Conservation (phyloP, 176 grass and related monocot genomes). For the Themeda triandra region DNA sequence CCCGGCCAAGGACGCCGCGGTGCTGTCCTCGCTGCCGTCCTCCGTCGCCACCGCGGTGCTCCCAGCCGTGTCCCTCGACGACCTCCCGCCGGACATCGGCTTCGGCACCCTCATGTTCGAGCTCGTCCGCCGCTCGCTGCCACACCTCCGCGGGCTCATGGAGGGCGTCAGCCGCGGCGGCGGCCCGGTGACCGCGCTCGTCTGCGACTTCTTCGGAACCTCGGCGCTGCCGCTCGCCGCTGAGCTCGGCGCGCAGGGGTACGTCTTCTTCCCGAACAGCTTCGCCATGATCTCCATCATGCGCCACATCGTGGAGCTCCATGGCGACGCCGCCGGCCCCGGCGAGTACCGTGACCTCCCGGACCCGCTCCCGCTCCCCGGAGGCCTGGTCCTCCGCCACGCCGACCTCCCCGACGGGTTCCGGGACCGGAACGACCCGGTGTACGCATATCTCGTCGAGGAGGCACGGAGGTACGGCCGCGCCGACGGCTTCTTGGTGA, state of each 20-base stretch:
- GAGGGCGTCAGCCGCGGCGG: neutral
- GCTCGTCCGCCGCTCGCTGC: slow-evolving; percentile 29
- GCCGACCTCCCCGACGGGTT: slow-evolving; percentile 29
- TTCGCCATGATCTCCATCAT: slow-evolving; percentile 29
- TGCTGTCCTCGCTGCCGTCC: slow-evolving; percentile 29
- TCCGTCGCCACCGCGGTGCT: slow-evolving; percentile 21
- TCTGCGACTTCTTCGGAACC: slow-evolving; percentile 46
- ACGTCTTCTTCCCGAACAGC: slow-evolving; percentile 54
- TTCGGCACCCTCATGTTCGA: slow-evolving; percentile 19
- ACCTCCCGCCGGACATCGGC: slow-evolving; percentile 23
- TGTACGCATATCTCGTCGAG: slow-evolving; percentile 21
- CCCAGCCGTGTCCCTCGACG: slow-evolving; percentile 36
- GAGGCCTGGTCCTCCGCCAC: slow-evolving; percentile 34
- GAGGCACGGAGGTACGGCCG: slow-evolving; percentile 22
- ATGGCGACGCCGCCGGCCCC: slow-evolving; percentile 13
- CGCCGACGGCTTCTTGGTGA: slow-evolving; percentile 48
- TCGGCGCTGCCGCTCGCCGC: slow-evolving; percentile 28
- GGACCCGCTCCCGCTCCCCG: slow-evolving; percentile 33
- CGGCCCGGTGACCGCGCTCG: slow-evolving; percentile 17
- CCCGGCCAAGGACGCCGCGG: neutral
- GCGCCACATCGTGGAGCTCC: slow-evolving; percentile 26
- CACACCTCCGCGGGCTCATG: slow-evolving; percentile 22
- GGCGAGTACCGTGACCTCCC: slow-evolving; percentile 45
- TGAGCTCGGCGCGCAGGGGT: slow-evolving; percentile 42
- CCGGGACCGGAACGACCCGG: neutral